These are phyloP conservation scores for Rhamnella rubrinervis DNA, from an alignment of 331 rosid genomes.

Conservation along the genomic window DNA sequence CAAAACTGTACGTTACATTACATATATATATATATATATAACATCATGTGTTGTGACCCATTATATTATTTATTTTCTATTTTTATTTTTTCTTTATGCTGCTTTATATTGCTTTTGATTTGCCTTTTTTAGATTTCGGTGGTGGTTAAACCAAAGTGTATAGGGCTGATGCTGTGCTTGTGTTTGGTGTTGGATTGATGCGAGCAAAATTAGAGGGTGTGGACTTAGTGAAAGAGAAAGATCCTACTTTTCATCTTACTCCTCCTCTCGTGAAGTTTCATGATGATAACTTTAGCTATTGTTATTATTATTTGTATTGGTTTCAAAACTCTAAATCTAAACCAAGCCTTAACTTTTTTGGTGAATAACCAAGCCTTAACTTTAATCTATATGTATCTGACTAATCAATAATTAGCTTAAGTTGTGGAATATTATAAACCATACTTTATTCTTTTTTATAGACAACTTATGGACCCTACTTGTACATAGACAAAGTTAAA, in stretches of 20 bases:
- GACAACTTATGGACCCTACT: no score
- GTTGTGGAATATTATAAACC: neutral
- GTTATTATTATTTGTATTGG: neutral
- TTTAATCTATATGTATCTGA: neutral
- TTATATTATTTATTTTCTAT: conserved; percentile 6
- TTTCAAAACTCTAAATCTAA: conserved; percentile 25
- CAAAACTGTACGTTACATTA: conserved; percentile 4
- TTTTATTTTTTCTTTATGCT: conserved; percentile 17
- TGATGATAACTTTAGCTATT: conserved; percentile 29
- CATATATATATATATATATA: neutral
- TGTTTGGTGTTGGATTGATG: conserved; percentile 44
- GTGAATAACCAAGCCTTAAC: conserved; percentile 5
- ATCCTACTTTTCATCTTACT: conserved; percentile 51
- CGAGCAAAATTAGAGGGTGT: conserved; percentile 44
- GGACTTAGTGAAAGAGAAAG: conserved; percentile 38
- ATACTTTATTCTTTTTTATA: no score
- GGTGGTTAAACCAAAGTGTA: conserved; percentile 43
- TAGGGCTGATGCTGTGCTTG: conserved; percentile 4
- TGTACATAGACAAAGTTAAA: no score
- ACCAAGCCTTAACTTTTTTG: conserved; percentile 4
- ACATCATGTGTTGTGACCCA: conserved; percentile 17
- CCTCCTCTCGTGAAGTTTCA: conserved; percentile 29
- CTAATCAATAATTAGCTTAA: neutral
- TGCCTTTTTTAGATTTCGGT: conserved; percentile 38
- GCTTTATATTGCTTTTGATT: conserved; percentile 21